Evolutionary conservation across 352 stramenopile genomes (phyloP), one percentile per base, ranked within the genome.

Genomic region (Globisporangium sylvaticum): DNA sequence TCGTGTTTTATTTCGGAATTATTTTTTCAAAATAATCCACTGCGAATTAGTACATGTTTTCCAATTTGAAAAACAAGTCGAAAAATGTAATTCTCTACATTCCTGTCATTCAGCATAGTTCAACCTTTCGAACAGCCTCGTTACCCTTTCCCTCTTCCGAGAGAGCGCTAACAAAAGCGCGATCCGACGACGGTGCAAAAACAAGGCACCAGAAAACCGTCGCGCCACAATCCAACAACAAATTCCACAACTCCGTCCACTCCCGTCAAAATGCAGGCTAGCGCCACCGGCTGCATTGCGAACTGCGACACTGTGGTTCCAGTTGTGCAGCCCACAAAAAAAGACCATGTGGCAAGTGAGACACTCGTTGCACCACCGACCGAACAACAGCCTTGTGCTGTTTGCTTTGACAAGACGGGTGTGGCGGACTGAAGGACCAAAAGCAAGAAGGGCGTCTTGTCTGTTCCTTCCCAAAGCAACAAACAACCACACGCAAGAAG

Each of bases 131-230:
- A 42, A 42, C 34, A 42, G 34, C 34, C 34, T 42, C 34, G 3
- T 15, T 42, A 42, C 34, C 34, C 34, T 39, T 15, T 15, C 12
- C 12, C 34, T 42, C 34, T 42, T 46, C 39, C 0, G 39, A 46
- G 39, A 46, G 39, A n/a, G 44, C 44, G 44, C 44, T 22, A 53
- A 53, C 44, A 53, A 53, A 53, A 53, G 39, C 46, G 46, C 46
- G n/a, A 54, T 6, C 3, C 15, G n/a, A 54, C 46, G n/a, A 54
- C 46, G 3, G 46, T 7, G 27, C 46, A 54, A n/a, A 54, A 27
- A 27, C 46, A 54, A 25, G n/a, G 20, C 46, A 0, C 20, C n/a
- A 50, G 42, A 42, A 42, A 42, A 18, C 34, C 9, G 34, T 42
- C 34, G 34, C 39, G 5, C 39, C 20, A 54, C 46, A 54, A 54